phyloP scores from a whole-genome alignment of 768 basidiomycete species.

The Pleurotus citrinopileatus region DNA sequence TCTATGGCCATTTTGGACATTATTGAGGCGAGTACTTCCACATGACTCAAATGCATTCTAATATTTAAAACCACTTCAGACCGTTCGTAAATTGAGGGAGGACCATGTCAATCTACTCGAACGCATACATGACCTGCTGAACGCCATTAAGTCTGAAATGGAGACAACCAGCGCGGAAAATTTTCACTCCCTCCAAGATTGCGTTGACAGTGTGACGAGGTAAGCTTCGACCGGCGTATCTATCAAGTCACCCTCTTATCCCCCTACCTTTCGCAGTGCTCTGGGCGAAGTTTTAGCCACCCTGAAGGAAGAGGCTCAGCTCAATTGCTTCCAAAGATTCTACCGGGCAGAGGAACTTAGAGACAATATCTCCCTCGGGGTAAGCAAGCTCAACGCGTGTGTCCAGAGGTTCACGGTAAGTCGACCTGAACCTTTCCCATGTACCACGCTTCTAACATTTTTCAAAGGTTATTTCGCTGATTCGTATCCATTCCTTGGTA shows the following conservation, averaged over 20 bases:
- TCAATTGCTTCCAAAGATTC: background rate
- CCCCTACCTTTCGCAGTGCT: background rate
- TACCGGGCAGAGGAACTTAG: background rate
- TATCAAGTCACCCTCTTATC: background rate
- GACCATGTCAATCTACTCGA: background rate
- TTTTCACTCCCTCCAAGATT: background rate
- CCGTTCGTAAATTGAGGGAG: background rate
- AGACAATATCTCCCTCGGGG: background rate
- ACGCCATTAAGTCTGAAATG: background rate
- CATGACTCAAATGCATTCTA: background rate
- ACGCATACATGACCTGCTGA: background rate
- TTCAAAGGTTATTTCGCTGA: background rate
- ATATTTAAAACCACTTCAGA: background rate
- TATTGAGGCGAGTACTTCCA: background rate
- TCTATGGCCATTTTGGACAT: background rate
- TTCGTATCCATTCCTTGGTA: background rate
- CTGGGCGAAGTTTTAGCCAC: background rate
- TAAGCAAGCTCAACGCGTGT: background rate
- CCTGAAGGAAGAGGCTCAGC: background rate
- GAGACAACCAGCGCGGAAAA: no score
- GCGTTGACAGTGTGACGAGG: background rate
- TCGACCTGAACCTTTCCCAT: background rate
- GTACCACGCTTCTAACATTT: background rate
- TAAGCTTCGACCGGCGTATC: background rate
- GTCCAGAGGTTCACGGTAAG: background rate